Evolutionary conservation across 2,329 filamentous ascomycete species (phyloP).

Genomic region (Sporothrix phasma): DNA sequence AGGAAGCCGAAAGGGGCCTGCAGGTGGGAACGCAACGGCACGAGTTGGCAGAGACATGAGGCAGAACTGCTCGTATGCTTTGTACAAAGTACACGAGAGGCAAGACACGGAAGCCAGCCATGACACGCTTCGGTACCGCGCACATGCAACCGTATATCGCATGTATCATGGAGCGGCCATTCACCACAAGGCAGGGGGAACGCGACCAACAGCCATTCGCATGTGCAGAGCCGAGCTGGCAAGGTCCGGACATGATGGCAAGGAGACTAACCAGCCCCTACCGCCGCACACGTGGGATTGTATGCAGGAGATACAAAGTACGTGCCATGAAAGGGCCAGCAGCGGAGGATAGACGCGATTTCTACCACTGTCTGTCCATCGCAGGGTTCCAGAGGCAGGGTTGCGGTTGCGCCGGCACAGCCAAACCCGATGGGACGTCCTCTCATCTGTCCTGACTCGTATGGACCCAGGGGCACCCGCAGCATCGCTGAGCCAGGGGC

Average conservation of each 20-base stretch:
- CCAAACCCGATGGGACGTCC: too few relatives aligned
- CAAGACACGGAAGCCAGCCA: background rate
- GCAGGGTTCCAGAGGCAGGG: too few relatives aligned
- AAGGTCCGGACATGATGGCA: background rate
- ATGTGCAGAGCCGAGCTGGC: background rate
- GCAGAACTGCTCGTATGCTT: too few relatives aligned
- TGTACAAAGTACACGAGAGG: too few relatives aligned
- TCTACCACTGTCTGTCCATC: too few relatives aligned
- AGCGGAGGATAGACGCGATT: too few relatives aligned
- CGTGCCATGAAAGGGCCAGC: too few relatives aligned
- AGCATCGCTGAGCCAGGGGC: background rate
- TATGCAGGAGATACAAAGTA: too few relatives aligned
- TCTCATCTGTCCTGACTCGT: too few relatives aligned
- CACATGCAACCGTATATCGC: background rate
- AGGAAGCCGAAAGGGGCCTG: background rate
- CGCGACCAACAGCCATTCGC: background rate
- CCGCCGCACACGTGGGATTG: too few relatives aligned
- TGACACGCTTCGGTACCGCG: background rate
- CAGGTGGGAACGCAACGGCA: constrained; percentile 1
- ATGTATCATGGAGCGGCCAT: background rate
- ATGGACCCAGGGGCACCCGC: background rate
- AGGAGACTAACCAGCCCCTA: background rate
- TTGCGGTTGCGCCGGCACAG: too few relatives aligned
- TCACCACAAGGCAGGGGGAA: background rate
- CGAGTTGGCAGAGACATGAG: background rate